Conservation (phyloP, 257 asterid genomes). For the Scutellaria galericulata region DNA sequence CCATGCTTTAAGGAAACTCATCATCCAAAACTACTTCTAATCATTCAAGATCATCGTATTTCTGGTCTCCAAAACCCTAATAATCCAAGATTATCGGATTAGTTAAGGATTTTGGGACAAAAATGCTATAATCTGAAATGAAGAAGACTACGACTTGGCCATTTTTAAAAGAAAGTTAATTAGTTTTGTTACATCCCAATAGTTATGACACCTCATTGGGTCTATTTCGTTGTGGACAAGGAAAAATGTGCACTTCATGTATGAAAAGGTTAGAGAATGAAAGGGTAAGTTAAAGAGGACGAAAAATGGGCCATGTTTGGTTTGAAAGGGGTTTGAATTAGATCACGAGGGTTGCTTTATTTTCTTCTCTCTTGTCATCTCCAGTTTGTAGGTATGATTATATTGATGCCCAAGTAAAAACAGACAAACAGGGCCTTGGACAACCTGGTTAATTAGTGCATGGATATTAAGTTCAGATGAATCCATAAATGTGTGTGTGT, state of each 20-base stretch:
- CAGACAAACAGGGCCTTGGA: constrained; percentile 31
- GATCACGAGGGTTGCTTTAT: constrained; percentile 35
- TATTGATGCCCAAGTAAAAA: constrained; percentile 3
- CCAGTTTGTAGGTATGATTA: neutral
- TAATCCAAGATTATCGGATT: too few species aligned
- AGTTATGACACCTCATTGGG: neutral
- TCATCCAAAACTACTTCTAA: too few species aligned
- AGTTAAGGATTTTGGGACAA: too few species aligned
- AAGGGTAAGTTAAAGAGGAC: neutral
- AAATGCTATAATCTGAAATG: too few species aligned
- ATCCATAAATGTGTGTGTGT: neutral
- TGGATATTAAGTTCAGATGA: constrained; percentile 23
- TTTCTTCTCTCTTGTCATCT: neutral
- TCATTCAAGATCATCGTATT: too few species aligned
- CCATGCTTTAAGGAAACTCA: neutral
- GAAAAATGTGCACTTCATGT: constrained; percentile 2
- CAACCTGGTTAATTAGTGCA: constrained; percentile 31
- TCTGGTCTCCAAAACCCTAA: too few species aligned
- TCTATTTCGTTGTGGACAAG: neutral
- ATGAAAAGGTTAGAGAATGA: constrained; percentile 17
- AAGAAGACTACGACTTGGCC: too few species aligned
- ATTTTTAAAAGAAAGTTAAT: too few species aligned
- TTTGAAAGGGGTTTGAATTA: neutral
- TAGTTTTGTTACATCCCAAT: too few species aligned
- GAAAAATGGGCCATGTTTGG: constrained; percentile 33